Evolutionary conservation across 1,139 yeast species (phyloP), one percentile per base, ranked within the genome.

Genomic region (Pichia kudriavzevii): DNA sequence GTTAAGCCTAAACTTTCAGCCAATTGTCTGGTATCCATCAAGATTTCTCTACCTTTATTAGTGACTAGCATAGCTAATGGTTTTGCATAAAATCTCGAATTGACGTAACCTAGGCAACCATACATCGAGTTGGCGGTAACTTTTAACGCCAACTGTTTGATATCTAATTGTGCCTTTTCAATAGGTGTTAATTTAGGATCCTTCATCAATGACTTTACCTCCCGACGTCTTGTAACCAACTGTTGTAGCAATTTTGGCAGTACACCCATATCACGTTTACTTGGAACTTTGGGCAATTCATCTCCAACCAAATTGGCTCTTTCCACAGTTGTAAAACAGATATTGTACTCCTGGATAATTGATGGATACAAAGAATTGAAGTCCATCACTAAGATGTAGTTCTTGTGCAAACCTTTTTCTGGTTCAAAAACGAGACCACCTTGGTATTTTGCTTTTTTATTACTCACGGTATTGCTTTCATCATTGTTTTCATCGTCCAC

Each of bases 121-220:
- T 93, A 93, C 97, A 93, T 91, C 21, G 98, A 91, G 60, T 93
- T 93, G 14, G 99, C 99, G 2, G 98, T 93, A 53, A 93, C 69
- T 58, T 93, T 93, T 55, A 93, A 72, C 0, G 98, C 98, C 55
- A 83, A 94, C 59, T 93, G 98, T 53, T 88, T 85, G 53, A 87
- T 87, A 59, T 93, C 98, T 66, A 82, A 87, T 55, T 88, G 95
- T 0, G 79, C 76, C 39, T 63, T 70, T 46, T 82, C 84, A 38
- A 69, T 65, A 0, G 75, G 65, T 0, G 77, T 67, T 22, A 79
- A 75, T 34, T 70, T 69, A 16, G 88, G 79, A 48, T 77, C 79
- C 51, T 87, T 88, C 68, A 93, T 70, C 32, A 87, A 64, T 48
- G 77, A 79, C 55, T 93, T 93, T 14, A 91, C 97, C 52, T 85